These are phyloP conservation scores for Sodiomyces alkalinus DNA, from an alignment of 2,329 filamentous ascomycete genomes.

Conservation along the genomic window DNA sequence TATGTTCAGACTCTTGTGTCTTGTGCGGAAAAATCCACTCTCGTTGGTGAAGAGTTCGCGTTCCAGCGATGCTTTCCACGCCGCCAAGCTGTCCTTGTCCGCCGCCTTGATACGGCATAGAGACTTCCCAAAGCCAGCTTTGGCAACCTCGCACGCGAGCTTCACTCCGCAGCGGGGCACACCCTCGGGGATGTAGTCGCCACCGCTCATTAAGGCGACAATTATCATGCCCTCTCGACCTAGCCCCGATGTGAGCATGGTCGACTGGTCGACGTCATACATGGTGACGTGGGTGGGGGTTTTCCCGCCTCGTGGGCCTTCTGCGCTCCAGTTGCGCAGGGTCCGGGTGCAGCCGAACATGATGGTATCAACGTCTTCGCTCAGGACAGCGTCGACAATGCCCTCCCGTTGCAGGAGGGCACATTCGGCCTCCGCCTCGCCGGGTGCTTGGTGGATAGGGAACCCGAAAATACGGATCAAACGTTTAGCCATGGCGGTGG, in stretches of 20 bases:
- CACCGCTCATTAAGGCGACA: constrained; percentile 86
- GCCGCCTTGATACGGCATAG: constrained; percentile 50
- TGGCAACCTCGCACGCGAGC: constrained; percentile 76
- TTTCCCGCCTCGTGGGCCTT: constrained; percentile 46
- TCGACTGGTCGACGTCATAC: constrained; percentile 49
- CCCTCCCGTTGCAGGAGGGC: constrained; percentile 69
- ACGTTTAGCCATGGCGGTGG: constrained; percentile 66
- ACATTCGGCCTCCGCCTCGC: constrained; percentile 93
- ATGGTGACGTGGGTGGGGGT: constrained; percentile 74
- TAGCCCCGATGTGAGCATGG: constrained; percentile 39
- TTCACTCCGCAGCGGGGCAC: constrained; percentile 80
- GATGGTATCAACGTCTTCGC: constrained; percentile 90
- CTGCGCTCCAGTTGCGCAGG: constrained; percentile 70
- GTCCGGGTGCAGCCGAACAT: constrained; percentile 86
- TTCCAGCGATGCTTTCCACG: constrained; percentile 58
- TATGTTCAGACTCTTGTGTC: constrained; percentile 58
- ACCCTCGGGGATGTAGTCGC: constrained; percentile 82
- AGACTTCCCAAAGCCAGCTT: constrained; percentile 68
- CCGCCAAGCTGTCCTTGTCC: constrained; percentile 41
- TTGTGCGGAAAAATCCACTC: constrained; percentile 62
- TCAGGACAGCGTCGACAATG: constrained; percentile 83
- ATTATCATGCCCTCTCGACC: constrained; percentile 84
- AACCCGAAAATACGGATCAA: constrained; percentile 78
- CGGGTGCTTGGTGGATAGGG: constrained; percentile 70
- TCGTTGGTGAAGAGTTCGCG: constrained; percentile 76